Percentiles rank a stretch among this genome's conserved stretches.
These are phyloP conservation scores for Simmondsia chinensis DNA, from an alignment of 148 eudicot species.

Conservation along the genomic window DNA sequence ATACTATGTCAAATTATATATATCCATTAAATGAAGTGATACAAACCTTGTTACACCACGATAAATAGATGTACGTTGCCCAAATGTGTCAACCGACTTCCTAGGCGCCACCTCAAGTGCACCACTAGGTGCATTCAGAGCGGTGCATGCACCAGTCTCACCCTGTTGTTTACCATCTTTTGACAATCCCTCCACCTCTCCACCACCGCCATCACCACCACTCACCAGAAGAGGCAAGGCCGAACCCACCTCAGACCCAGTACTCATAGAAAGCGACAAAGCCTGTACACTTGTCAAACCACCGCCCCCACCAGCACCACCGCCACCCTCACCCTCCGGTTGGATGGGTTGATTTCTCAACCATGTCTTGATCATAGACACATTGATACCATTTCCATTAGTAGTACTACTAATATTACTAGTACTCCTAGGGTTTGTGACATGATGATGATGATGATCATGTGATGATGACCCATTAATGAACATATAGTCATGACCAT, in stretches of 20 bases:
- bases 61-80: constrained; percentile 91
- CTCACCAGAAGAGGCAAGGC: constrained; percentile 28
- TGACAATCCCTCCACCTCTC: constrained; percentile 27
- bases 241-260: constrained; percentile 24
- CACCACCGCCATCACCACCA: constrained; percentile 16
- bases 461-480: constrained; percentile 6
- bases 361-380: constrained; percentile 91
- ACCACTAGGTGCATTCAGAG: constrained; percentile 23
- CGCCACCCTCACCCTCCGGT: constrained; percentile 5
- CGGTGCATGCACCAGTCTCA: constrained; percentile 13
- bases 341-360: constrained; percentile 48
- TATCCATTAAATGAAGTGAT: not conserved
- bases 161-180: constrained; percentile 31
- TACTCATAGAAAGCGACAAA: constrained; percentile 69
- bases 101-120: constrained; percentile 48
- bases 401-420: not conserved
- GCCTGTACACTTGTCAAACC: constrained; percentile 17
- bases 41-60: constrained; percentile 93
- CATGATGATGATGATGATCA: constrained; percentile 1
- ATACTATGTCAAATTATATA: not conserved
- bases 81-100: constrained; percentile 80
- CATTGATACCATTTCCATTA: constrained; percentile 38
- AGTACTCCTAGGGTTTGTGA: constrained; percentile 9
- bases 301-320: constrained; percentile 7
- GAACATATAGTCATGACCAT: constrained; percentile 25